Percentiles rank a stretch among this genome's conserved stretches.
Conservation (phyloP, 345 rosid species). For the Carallia pectinifolia region DNA sequence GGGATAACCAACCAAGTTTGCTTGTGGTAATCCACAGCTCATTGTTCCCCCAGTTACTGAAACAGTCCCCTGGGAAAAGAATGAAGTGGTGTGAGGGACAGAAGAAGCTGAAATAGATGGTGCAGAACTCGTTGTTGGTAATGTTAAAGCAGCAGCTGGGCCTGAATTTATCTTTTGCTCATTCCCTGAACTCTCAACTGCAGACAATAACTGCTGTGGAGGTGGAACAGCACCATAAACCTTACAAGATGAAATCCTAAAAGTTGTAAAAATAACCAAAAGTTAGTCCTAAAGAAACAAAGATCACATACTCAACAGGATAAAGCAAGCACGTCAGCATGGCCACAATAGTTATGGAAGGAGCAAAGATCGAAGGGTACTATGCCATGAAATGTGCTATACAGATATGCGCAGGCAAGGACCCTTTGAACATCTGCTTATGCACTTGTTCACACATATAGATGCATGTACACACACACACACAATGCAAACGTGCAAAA, state of each 20-base stretch:
- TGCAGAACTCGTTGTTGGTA: constrained; percentile 27
- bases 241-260: constrained; percentile 67
- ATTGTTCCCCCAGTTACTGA: constrained; percentile 36
- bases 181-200: constrained; percentile 36
- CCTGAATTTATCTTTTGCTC: constrained; percentile 33
- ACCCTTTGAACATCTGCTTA: no score
- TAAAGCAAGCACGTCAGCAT: no score
- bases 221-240: constrained; percentile 90
- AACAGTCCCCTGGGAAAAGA: constrained; percentile 38
- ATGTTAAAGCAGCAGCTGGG: constrained; percentile 41
- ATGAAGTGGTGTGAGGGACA: constrained; percentile 41
- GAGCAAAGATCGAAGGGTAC: no score
- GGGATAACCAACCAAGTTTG: constrained; percentile 42
- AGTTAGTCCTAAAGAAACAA: constrained; percentile 14
- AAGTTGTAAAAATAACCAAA: constrained; percentile 12
- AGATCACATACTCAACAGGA: no score
- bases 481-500: no score
- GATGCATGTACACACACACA: no score
- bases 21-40: constrained; percentile 36
- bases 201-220: constrained; percentile 59
- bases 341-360: no score
- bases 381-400: no score
- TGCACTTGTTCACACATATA: no score
- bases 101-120: constrained; percentile 34
- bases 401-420: no score